Percentiles rank a stretch among this genome's conserved stretches.
Conservation (phyloP, 345 rosid genomes). For the Aquilaria yunnanensis region DNA sequence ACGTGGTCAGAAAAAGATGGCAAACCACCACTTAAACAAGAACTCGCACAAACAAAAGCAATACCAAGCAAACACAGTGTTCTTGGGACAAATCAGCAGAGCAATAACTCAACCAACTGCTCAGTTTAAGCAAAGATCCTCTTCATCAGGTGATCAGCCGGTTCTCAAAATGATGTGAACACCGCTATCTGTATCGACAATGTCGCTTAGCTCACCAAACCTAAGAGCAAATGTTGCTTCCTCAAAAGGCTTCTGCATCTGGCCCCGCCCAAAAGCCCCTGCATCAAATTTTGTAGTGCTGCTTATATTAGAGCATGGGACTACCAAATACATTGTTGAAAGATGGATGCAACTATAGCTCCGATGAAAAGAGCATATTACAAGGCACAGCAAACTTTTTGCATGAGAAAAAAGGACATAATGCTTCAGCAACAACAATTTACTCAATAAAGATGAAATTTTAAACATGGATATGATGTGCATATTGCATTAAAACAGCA, state of each 20-base stretch:
- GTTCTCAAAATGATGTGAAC: constrained; percentile 91
- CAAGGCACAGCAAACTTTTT: not conserved
- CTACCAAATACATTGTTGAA: no score
- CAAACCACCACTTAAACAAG: no score
- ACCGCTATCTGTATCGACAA: constrained; percentile 91
- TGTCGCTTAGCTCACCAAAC: constrained; percentile 88
- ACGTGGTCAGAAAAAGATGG: no score
- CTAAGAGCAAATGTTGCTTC: constrained; percentile 69
- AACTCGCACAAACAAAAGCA: not conserved
- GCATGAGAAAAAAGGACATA: not conserved
- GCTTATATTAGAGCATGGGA: not conserved
- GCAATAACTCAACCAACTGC: constrained; percentile 4
- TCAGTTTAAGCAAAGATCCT: not conserved
- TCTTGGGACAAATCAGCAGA: constrained; percentile 6
- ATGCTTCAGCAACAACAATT: no score
- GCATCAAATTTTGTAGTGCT: constrained; percentile 12
- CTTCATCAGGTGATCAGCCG: constrained; percentile 27
- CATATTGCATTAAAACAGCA: no score
- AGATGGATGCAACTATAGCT: no score
- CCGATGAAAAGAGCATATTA: no score
- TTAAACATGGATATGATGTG: no score
- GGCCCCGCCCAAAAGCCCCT: constrained; percentile 88
- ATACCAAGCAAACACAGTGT: constrained; percentile 11
- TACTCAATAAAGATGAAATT: no score
- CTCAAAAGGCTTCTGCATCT: constrained; percentile 98